Evolutionary conservation across 768 basidiomycete genomes (phyloP), one percentile per base, ranked within the genome.

Genomic region (Lentinus tigrinus): DNA sequence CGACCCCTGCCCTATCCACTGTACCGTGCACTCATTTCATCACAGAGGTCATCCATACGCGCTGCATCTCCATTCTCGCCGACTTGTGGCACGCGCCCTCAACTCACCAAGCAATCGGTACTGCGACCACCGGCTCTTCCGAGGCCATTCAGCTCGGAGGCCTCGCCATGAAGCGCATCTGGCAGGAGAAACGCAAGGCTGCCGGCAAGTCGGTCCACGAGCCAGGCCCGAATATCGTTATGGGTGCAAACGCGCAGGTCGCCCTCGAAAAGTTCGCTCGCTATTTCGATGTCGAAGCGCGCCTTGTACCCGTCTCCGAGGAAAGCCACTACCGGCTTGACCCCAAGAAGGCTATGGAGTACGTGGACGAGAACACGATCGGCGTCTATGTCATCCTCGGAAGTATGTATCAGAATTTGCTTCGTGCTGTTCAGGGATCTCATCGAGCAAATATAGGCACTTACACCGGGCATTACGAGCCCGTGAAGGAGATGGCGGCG

Each of bases 401-500:
- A 31, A 77, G 87, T 78, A 66, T 42, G 74, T 65, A 21, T 43
- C 40, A 16, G 19, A 21, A 63, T 6, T 26, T 62, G 24, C 58
- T n/a, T n/a, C 13, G 23, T n/a, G 17, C 13, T 21, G 4, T 9
- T 19, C n/a, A 9, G 4, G 14, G n/a, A 7, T 43, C 42, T 31
- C 6, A 17, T 7, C 13, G n/a, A 11, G 3, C 11, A 1, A 16
- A 49, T 21, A 26, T 40, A 63, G 69, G 72, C 34, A 81, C 78
- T 24, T 80, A 78, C 62, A 83, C 82, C 6, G 82, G 79, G n/a
- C 77, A 77, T 63, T 84, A 79, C 65, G 95, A 96, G 65, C 85
- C 88, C 13, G 94, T 97, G 31, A 82, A 90, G 69, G 90, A 88
- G 69, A 91, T 97, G 85, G 77, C 88, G 1, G 85, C 87, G 40